These are phyloP conservation scores for Botryotinia globosa DNA, from an alignment of 2,329 filamentous ascomycete genomes.

Conservation along the genomic window DNA sequence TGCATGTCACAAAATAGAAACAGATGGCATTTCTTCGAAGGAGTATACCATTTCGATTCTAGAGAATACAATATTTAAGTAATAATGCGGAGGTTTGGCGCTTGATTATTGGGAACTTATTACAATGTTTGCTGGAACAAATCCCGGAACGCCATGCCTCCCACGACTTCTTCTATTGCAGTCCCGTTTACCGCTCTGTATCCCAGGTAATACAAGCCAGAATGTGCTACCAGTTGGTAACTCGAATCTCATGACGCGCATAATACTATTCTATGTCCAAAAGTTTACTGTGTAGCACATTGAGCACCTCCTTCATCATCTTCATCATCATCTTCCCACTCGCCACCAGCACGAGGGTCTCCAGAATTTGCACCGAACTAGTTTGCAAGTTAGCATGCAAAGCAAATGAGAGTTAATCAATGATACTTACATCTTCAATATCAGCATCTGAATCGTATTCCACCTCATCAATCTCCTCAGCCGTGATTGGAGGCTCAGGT, in stretches of 20 bases:
- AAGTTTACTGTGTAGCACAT: conserved; percentile 47
- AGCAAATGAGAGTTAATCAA: conserved; percentile 4
- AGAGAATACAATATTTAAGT: neutral
- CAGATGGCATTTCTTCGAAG: neutral
- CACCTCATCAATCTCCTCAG: conserved; percentile 79
- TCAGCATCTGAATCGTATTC: conserved; percentile 80
- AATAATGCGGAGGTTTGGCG: neutral
- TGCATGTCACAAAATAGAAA: neutral
- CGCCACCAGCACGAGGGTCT: conserved; percentile 62
- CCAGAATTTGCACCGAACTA: conserved; percentile 71
- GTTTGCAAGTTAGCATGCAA: conserved; percentile 33
- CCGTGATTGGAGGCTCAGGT: conserved; percentile 54
- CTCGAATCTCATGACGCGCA: neutral
- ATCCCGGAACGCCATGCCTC: neutral
- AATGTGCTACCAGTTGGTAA: neutral
- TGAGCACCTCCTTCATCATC: conserved; percentile 60
- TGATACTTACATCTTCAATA: conserved; percentile 66
- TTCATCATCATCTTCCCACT: conserved; percentile 70
- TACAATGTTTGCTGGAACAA: conserved; percentile 1
- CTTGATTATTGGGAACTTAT: conserved; percentile 5
- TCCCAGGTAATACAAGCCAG: neutral
- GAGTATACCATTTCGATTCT: neutral
- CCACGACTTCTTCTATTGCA: neutral
- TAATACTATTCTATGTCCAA: conserved; percentile 4
- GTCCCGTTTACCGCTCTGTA: conserved; percentile 16